Percentiles rank a stretch among this genome's conserved stretches.
Conservation (phyloP, 2,329 filamentous ascomycete species). For the Claviceps spartinae region DNA sequence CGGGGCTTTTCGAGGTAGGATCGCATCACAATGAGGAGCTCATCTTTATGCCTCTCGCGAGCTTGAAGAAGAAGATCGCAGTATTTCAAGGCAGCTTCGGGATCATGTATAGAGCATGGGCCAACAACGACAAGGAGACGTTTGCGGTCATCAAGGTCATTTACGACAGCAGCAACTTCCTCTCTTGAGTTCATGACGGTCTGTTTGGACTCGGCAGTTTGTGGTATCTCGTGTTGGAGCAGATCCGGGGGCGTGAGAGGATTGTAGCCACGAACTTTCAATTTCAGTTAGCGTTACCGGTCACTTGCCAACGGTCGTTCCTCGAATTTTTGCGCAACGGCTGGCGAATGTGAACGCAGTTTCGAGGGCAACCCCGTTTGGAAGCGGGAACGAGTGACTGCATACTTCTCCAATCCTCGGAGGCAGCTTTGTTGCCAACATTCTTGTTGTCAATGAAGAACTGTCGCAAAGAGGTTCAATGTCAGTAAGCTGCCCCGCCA, state of each 20-base stretch:
- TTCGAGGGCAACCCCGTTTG: neutral
- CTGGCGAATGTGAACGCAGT: neutral
- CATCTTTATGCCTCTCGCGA: conserved; percentile 64
- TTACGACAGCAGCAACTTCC: conserved; percentile 60
- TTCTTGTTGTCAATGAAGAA: conserved; percentile 71
- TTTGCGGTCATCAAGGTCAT: conserved; percentile 63
- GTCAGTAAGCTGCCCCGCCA: conserved; percentile 16
- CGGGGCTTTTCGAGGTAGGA: conserved; percentile 98
- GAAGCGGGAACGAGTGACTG: neutral
- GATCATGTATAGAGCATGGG: conserved; percentile 96
- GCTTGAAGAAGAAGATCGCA: conserved; percentile 63
- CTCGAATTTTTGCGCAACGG: neutral
- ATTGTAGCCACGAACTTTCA: conserved; percentile 72
- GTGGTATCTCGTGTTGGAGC: conserved; percentile 80
- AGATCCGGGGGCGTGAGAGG: conserved; percentile 86
- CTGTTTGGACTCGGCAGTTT: conserved; percentile 42
- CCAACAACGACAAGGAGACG: conserved; percentile 86
- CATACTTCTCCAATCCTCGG: conserved; percentile 76
- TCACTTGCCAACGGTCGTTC: neutral
- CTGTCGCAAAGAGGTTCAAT: conserved; percentile 9
- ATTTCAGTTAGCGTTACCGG: neutral
- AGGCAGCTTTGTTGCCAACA: conserved; percentile 58
- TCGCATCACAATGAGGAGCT: conserved; percentile 87
- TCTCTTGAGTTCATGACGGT: conserved; percentile 60
- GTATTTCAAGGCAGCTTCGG: conserved; percentile 77